Evolutionary conservation across 164 flowering plant species (phyloP), one percentile per base, ranked within the genome.

Genomic region (Aristolochia californica): DNA sequence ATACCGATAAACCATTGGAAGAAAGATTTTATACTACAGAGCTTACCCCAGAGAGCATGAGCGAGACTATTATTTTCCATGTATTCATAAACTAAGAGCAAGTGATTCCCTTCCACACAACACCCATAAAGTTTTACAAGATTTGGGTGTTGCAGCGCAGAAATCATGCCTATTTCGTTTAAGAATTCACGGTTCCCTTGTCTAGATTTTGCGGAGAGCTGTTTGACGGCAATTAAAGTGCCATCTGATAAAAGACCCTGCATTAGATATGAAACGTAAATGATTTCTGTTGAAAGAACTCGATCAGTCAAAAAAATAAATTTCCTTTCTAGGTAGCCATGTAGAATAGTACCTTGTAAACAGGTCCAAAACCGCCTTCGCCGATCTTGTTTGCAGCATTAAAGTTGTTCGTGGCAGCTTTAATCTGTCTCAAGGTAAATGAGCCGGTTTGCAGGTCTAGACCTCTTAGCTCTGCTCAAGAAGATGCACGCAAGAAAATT

Each of bases 111-210:
- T 65, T 80, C 87, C 48, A 74, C 62, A 61, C 87, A 80, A 58
- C 72, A 82, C 18, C 84, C 87, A 58, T 71, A 65, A 52, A 82
- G 72, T 66, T 73, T 74, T 23, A 80, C 82, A 8, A 82, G 81
- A 72, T 82, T 76, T 10, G 81, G 84, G 59, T 82, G 84, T 55
- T 78, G 80, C 58, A 82, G 30, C 53, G 80, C 73, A 69, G 84
- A 78, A 17, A 82, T 77, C 73, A 74, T 78, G 48, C 84, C 82
- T 38, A 80, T 77, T 70, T 83, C 88, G 56, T 80, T 83, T 14
- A 83, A 24, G 65, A 83, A 83, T 62, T 83, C 88, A 40, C 83
- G 88, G 51, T 77, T 80, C 17, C 88, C 88, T 72, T 83, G 88
- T 59, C 45, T 78, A 58, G 84, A 78, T 60, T 67, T 73, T 21